phyloP scores from a whole-genome alignment of 306 rosid genomes.

The Medicago ruthenica region DNA sequence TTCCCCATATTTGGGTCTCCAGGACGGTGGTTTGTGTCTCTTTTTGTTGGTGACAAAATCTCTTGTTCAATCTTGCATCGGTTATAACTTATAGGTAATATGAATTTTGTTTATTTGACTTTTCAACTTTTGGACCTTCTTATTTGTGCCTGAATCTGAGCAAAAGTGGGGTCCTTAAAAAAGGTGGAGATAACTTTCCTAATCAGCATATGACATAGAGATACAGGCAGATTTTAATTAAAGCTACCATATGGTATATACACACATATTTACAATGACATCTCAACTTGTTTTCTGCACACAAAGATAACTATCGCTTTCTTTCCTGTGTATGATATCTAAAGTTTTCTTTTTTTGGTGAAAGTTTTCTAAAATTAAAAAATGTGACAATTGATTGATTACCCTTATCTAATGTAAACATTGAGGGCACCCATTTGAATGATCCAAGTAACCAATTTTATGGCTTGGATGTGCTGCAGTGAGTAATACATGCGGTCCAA shows the following conservation, averaged over 20 bases:
- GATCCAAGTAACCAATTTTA: conserved; percentile 2
- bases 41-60: conserved; percentile 44
- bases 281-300: conserved; percentile 27
- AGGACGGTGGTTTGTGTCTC: conserved; percentile 26
- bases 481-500: too few relatives aligned
- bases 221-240: conserved; percentile 30
- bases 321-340: conserved; percentile 26
- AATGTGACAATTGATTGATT: conserved; percentile 15
- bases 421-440: conserved; percentile 16
- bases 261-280: conserved; percentile 25
- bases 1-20: conserved; percentile 36
- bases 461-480: too few relatives aligned
- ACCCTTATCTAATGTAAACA: conserved; percentile 27
- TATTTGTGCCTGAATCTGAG: conserved; percentile 28
- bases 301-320: not conserved
- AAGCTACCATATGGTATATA: conserved; percentile 32
- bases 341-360: conserved; percentile 23
- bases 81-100: not conserved
- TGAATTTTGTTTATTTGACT: not conserved
- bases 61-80: conserved; percentile 36
- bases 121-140: not conserved
- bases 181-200: conserved; percentile 50
- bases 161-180: conserved; percentile 45
- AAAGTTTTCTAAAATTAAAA: conserved; percentile 39
- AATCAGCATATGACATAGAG: conserved; percentile 35